These are phyloP conservation scores for Apiotrichum veenhuisii DNA, from an alignment of 1,284 basidiomycete species.

Conservation along the genomic window DNA sequence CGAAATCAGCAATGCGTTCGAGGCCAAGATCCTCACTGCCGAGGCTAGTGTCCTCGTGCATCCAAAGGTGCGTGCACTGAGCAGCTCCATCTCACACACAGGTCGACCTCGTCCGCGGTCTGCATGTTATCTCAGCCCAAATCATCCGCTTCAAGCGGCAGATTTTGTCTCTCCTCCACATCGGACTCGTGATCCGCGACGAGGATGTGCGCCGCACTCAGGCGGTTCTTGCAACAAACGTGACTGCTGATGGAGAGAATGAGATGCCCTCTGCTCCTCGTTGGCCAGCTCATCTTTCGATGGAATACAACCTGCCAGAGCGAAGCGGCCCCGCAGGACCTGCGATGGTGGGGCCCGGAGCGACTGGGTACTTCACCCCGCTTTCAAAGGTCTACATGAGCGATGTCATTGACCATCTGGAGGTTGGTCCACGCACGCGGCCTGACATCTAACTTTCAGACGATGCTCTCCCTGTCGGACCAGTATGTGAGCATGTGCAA, in stretches of 20 bases:
- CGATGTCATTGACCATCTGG: constrained; percentile 48
- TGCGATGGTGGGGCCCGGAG: background rate
- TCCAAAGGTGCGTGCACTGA: constrained; percentile 25
- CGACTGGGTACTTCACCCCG: constrained; percentile 36
- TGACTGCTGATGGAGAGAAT: background rate
- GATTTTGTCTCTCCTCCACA: constrained; percentile 40
- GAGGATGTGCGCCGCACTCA: constrained; percentile 43
- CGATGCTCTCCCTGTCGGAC: constrained; percentile 41
- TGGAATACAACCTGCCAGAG: no score
- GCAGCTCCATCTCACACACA: constrained; percentile 9
- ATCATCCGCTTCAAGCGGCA: constrained; percentile 45
- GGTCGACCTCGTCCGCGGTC: constrained; percentile 46
- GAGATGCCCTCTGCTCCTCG: no score
- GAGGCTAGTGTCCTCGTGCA: constrained; percentile 47
- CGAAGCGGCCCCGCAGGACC: no score
- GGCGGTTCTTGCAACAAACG: constrained; percentile 19
- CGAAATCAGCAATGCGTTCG: constrained; percentile 47
- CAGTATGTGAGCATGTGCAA: constrained; percentile 46
- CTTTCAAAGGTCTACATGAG: constrained; percentile 44
- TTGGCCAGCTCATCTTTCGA: no score
- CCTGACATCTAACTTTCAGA: constrained; percentile 6
- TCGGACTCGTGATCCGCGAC: constrained; percentile 45
- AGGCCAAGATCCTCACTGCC: constrained; percentile 46
- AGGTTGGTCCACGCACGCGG: constrained; percentile 16
- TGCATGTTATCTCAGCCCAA: constrained; percentile 48